These are phyloP conservation scores for Skeletonema costatum DNA, from an alignment of 108 stramenopile genomes.

Conservation along the genomic window DNA sequence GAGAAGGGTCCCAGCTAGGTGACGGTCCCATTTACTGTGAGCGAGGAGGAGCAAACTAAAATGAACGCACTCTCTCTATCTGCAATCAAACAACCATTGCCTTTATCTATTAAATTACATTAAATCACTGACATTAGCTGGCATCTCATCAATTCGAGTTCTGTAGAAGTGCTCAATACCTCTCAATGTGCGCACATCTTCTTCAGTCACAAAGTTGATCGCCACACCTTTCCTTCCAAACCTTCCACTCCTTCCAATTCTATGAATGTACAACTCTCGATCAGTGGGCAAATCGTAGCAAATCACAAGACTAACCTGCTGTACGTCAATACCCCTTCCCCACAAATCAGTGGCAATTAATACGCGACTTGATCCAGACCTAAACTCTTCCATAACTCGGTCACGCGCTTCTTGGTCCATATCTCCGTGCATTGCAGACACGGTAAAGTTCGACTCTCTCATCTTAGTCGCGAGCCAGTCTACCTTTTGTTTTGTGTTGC, in stretches of 20 bases:
- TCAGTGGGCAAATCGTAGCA: slow-evolving; percentile 97
- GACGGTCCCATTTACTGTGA: too few relatives aligned
- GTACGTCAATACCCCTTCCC: slow-evolving; percentile 99
- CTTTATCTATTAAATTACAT: slow-evolving; percentile 45
- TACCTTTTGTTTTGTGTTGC: slow-evolving; percentile 97
- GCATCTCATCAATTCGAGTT: slow-evolving; percentile 98
- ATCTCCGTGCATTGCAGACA: slow-evolving; percentile 97
- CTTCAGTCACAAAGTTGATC: slow-evolving; percentile 97
- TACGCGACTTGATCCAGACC: slow-evolving; percentile 93
- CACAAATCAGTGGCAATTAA: slow-evolving; percentile 98
- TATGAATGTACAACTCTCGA: slow-evolving; percentile 97
- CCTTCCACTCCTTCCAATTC: slow-evolving; percentile 97
- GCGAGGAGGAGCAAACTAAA: too few relatives aligned
- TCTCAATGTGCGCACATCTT: slow-evolving; percentile 87
- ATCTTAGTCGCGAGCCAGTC: slow-evolving; percentile 97
- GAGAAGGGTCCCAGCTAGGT: too few relatives aligned
- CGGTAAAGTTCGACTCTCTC: slow-evolving; percentile 96
- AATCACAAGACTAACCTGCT: slow-evolving; percentile 98
- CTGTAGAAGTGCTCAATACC: slow-evolving; percentile 98
- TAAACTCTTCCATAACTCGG: slow-evolving; percentile 97
- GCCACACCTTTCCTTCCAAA: slow-evolving; percentile 99
- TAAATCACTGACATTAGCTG: slow-evolving; percentile 90
- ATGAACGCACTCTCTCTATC: too few relatives aligned
- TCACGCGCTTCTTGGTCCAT: slow-evolving; percentile 96
- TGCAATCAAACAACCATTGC: too few relatives aligned